phyloP scores from a whole-genome alignment of 805 yeast species.

The Candida schatavii region DNA sequence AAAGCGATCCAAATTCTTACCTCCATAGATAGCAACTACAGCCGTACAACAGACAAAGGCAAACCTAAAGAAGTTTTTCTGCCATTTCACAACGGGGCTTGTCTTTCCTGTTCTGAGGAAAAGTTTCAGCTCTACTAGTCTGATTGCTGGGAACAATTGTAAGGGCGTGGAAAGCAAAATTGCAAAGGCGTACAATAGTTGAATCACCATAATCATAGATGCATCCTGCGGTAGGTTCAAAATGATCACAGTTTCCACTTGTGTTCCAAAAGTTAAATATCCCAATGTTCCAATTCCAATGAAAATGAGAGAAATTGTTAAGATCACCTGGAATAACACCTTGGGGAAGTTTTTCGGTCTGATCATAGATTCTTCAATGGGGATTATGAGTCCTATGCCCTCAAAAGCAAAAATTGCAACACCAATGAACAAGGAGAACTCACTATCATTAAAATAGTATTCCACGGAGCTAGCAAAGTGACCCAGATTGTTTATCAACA shows the following conservation, averaged over 20 bases:
- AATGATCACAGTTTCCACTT: slow-evolving; percentile 65
- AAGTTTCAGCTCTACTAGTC: slow-evolving; percentile 63
- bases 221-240: slow-evolving; percentile 69
- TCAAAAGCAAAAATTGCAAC: slow-evolving; percentile 88
- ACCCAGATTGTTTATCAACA: slow-evolving; percentile 37
- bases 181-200: slow-evolving; percentile 70
- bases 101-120: slow-evolving; percentile 59
- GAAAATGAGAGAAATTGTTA: slow-evolving; percentile 61
- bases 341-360: slow-evolving; percentile 70
- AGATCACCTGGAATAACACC: slow-evolving; percentile 59
- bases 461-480: slow-evolving; percentile 48
- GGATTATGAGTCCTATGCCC: slow-evolving; percentile 79
- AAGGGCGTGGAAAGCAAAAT: slow-evolving; percentile 78
- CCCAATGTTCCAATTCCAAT: slow-evolving; percentile 66
- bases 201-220: slow-evolving; percentile 60
- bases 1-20: slow-evolving; percentile 65
- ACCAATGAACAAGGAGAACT: slow-evolving; percentile 74
- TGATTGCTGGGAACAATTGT: slow-evolving; percentile 76
- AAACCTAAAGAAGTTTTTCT: slow-evolving; percentile 58
- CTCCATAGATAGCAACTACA: slow-evolving; percentile 62
- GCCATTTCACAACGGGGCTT: slow-evolving; percentile 56
- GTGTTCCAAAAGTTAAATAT: slow-evolving; percentile 64
- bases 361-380: slow-evolving; percentile 79
- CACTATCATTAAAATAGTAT: slow-evolving; percentile 48
- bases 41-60: slow-evolving; percentile 54